These are phyloP conservation scores for Eragrostis tef DNA, from an alignment of 202 grass and related monocot genomes.

Conservation along the genomic window DNA sequence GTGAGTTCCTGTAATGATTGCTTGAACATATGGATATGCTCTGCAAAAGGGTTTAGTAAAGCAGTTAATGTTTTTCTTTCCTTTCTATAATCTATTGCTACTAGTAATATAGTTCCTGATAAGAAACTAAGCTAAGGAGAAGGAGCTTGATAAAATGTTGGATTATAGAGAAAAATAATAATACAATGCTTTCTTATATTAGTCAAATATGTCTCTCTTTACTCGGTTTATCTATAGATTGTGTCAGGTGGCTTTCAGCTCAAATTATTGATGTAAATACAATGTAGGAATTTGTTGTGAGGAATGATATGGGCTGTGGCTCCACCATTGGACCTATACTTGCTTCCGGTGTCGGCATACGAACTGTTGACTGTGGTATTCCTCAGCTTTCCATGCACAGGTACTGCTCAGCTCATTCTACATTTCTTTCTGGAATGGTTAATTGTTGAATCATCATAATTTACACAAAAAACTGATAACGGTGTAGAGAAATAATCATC, in stretches of 20 bases:
- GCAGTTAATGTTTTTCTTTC: background rate
- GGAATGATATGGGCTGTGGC: slow-evolving; percentile 97
- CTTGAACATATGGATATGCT: background rate
- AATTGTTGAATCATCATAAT: background rate
- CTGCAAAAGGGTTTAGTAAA: background rate
- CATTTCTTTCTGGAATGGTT: background rate
- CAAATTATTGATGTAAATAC: background rate
- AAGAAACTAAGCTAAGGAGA: background rate
- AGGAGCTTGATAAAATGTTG: background rate
- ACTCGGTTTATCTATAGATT: slow-evolving; percentile 9
- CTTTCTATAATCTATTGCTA: background rate
- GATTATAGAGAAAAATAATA: background rate
- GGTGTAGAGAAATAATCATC: background rate
- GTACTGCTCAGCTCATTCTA: slow-evolving; percentile 44
- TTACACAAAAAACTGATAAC: background rate
- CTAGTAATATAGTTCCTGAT: background rate
- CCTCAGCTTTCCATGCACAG: slow-evolving; percentile 99
- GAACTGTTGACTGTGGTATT: slow-evolving; percentile 93
- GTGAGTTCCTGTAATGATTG: background rate
- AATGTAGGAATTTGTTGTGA: slow-evolving; percentile 85
- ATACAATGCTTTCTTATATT: no score
- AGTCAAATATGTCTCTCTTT: background rate
- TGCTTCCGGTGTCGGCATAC: slow-evolving; percentile 86
- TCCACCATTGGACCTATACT: slow-evolving; percentile 96
- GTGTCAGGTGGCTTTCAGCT: background rate